phyloP scores from a whole-genome alignment of 2,329 filamentous ascomycete species.

The Sarocladiaceae sp. region DNA sequence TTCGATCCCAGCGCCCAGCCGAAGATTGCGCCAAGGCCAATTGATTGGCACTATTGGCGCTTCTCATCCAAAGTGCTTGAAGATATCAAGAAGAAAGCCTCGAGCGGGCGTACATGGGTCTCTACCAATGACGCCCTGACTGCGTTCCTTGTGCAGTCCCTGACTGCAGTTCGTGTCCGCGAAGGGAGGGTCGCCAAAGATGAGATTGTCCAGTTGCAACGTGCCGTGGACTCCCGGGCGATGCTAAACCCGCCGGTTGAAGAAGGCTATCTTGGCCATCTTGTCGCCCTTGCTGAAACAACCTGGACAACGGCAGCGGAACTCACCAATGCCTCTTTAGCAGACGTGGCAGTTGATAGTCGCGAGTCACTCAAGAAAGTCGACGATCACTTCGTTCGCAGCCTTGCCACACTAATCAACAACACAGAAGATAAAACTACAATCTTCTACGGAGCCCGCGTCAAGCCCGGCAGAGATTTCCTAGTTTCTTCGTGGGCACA shows the following conservation, averaged over 20 bases:
- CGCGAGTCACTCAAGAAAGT: not conserved
- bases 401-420: conserved; percentile 7
- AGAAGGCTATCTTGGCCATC: conserved; percentile 5
- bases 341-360: conserved; percentile 1
- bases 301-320: not conserved
- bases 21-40: not conserved
- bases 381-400: conserved; percentile 3
- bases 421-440: conserved; percentile 5
- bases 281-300: not conserved
- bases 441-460: conserved; percentile 2
- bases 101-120: conserved; percentile 5
- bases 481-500: conserved; percentile 4
- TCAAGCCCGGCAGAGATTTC: conserved; percentile 5
- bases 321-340: not conserved
- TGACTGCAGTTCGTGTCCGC: conserved; percentile 5
- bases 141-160: conserved; percentile 7
- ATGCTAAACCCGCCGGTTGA: not conserved
- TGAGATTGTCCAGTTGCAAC: not conserved
- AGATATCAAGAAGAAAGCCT: not conserved
- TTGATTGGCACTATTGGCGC: not conserved
- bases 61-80: not conserved
- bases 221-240: conserved; percentile 1
- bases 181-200: not conserved
- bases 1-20: not conserved
- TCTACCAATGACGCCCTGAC: conserved; percentile 9